phyloP scores from a whole-genome alignment of 208 protist species.

The Trichomonas gallinae region DNA sequence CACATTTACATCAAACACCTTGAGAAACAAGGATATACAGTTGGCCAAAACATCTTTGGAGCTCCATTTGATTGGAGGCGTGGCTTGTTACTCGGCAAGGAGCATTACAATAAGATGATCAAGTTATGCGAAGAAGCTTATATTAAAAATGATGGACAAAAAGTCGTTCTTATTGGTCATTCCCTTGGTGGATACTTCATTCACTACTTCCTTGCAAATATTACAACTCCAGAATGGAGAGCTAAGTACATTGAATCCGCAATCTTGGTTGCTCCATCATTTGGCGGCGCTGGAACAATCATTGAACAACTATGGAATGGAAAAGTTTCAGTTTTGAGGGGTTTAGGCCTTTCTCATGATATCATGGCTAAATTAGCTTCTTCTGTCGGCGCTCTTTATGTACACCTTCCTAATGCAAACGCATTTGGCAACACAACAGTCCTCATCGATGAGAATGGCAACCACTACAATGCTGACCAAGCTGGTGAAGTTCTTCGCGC shows the following conservation, averaged over 20 bases:
- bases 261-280: background rate
- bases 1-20: background rate
- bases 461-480: background rate
- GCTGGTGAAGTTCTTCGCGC: background rate
- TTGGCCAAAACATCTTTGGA: background rate
- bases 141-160: background rate
- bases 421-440: background rate
- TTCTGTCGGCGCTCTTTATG: background rate
- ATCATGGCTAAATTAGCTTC: background rate
- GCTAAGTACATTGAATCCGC: background rate
- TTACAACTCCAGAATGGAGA: background rate
- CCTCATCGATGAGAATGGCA: background rate
- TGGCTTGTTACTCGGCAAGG: background rate
- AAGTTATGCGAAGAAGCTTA: background rate
- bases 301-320: background rate
- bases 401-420: background rate
- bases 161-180: background rate
- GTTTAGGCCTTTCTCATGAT: background rate
- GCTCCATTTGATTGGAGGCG: background rate
- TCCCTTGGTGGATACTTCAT: background rate
- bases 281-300: background rate
- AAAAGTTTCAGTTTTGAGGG: background rate
- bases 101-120: background rate
- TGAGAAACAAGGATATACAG: background rate
- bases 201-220: background rate